Conservation (phyloP, 129 eudicot species). For the Pseudognaphalium luteoalbum region DNA sequence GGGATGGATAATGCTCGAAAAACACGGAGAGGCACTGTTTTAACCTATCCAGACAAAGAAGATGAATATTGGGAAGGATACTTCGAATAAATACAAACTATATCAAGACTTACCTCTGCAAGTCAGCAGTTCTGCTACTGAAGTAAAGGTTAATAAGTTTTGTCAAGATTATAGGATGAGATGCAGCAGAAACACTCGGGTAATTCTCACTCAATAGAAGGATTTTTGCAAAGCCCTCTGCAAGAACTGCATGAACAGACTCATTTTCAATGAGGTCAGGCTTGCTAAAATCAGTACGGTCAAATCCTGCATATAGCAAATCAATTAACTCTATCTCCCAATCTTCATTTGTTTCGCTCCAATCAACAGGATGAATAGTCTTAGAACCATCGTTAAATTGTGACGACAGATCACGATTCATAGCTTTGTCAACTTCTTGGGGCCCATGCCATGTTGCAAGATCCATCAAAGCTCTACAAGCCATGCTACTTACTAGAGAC, state of each 20-base stretch:
- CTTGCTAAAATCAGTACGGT: slow-evolving; percentile 33
- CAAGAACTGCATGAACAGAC: slow-evolving; percentile 70
- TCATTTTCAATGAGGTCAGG: slow-evolving; percentile 62
- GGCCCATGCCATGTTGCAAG: slow-evolving; percentile 91
- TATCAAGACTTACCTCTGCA: slow-evolving; percentile 50
- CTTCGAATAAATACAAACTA: background rate
- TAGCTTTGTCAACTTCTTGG: slow-evolving; percentile 71
- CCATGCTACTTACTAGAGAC: slow-evolving; percentile 55
- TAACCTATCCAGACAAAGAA: slow-evolving; percentile 50
- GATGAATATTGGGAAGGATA: background rate
- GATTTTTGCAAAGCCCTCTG: slow-evolving; percentile 91
- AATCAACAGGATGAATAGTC: slow-evolving; percentile 33
- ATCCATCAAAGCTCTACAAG: slow-evolving; percentile 79
- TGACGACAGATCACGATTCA: slow-evolving; percentile 46
- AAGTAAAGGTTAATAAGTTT: slow-evolving; percentile 79
- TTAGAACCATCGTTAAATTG: slow-evolving; percentile 41
- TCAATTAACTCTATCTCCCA: slow-evolving; percentile 53
- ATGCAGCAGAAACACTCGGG: slow-evolving; percentile 48
- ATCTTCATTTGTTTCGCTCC: slow-evolving; percentile 44
- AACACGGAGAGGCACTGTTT: slow-evolving; percentile 91
- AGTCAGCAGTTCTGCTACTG: slow-evolving; percentile 46
- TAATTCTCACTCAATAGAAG: slow-evolving; percentile 78
- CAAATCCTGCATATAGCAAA: slow-evolving; percentile 67
- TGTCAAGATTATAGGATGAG: slow-evolving; percentile 54
- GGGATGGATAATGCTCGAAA: slow-evolving; percentile 91